Base-by-base conservation (phyloP, 2,329 filamentous ascomycete species). In the Ceratocystis cubensis region DNA sequence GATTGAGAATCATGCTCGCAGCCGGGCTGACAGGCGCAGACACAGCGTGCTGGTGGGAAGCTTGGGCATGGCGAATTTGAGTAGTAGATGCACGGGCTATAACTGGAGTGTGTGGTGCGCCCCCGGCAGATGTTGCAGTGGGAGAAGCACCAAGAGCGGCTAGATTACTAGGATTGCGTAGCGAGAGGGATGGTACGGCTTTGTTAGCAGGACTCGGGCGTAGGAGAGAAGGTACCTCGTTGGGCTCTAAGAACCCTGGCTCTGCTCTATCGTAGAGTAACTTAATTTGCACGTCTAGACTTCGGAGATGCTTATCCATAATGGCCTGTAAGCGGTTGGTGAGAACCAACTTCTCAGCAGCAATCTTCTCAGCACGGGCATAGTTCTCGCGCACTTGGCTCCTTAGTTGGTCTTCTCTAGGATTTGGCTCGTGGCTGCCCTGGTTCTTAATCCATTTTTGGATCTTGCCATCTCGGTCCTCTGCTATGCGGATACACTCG, bases 361-460 rank as follows among this genome's bases (percentile, higher is more conserved):
- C 85, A 44, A 94, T 77, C 68, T 84, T 79, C 69, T 91, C 85
- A 65, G 87, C 87, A 70, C 82, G 83, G 69, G 82, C 81, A 72
- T 82, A 93, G 72, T 85, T 86, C 69, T 89, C 84, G 65, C 80
- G 76, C 70, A 93, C 87, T 65, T 82, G 81, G 61, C 84, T 82
- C 65, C 84, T 82, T 72, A 89, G 82, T 15, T 80, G 75, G 13
- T 88, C 85, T 76, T 95, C 89, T 72, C 89, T 89, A 0, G 89
- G 88, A 71, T 93, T 90, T 41, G 81, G 79, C 64, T 85, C 81
- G 71, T 89, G 84, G 72, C 87, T 89, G 70, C 88, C 87, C 71
- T 93, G 88, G 20, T 82, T 77, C 72, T 88, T 89, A 74, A 93
- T 89, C 79, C 86, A 92, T 76, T 88, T 90, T 73, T 95, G 89